Base-by-base conservation (phyloP, 345 rosid species). In the Fremontodendron californicum region DNA sequence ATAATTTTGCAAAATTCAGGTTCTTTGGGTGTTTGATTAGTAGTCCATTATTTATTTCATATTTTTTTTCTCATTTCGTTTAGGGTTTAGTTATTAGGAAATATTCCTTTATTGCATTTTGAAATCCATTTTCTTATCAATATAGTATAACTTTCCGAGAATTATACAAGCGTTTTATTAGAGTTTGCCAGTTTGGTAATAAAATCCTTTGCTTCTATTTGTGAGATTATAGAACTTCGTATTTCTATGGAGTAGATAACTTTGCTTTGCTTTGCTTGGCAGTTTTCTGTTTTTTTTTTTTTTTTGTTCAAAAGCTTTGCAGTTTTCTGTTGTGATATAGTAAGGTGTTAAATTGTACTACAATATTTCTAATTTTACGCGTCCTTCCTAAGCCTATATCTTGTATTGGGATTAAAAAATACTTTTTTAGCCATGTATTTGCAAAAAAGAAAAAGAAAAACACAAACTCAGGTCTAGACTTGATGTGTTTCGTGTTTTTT, bases 181-280 rank as follows among this genome's bases (percentile, higher is more conserved):
- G 67, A 62, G 63, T 25, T 57, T 18, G 55, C 55, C 19, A 43
- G 55, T 29, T 52, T 11, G 67, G 52, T 40, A 23, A 57, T 10
- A 57, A 55, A 55, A 57, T 35, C 37, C 16, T 68, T 71, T 71
- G 46, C 52, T 72, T 72, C 33, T n/a, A 39, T 54, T 37, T 73
- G n/a, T 43, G 42, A 42, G 43, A 27, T 37, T 21, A 49, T 23
- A 19, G n/a, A 10, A 15, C 13, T 45, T 2, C 15, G 0, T 2
- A 8, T n/a, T n/a, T 49, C 9, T 7, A 3, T n/a, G 10, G 60
- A 2, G 60, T 21, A 9, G 25, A 8, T 9, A n/a, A 3, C 12
- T 21, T 54, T 52, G 9, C 58, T 21, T 54, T 52, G 9, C 58
- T 48, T 48, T 48, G 52, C 18, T 48, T 48, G 52, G 19, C 52